Conservation (phyloP, 2,329 filamentous ascomycete genomes). For the Colletotrichum cordylinicola region DNA sequence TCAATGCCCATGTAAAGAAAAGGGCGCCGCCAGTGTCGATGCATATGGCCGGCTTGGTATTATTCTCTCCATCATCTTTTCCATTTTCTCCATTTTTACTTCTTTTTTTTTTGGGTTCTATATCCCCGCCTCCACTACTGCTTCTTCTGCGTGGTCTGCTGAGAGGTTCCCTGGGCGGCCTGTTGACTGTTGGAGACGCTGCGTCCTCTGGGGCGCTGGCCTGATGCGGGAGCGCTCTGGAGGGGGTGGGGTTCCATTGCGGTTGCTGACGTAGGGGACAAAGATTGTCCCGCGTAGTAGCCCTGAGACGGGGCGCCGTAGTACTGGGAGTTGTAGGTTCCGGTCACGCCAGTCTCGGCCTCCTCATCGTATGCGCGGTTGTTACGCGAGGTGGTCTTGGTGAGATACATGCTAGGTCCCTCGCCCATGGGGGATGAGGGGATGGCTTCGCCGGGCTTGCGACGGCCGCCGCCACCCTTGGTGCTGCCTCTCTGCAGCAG, state of each 20-base stretch:
- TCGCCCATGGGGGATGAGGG: slow-evolving; percentile 36
- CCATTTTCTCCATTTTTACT: not conserved
- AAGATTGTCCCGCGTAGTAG: slow-evolving; percentile 8
- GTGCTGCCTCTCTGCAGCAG: slow-evolving; percentile 46
- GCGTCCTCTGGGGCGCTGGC: slow-evolving; percentile 15
- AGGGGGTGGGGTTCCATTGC: slow-evolving; percentile 9
- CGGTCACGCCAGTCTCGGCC: slow-evolving; percentile 39
- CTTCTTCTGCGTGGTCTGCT: slow-evolving; percentile 1
- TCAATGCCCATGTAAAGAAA: slow-evolving; percentile 13
- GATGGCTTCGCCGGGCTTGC: slow-evolving; percentile 53
- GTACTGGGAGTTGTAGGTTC: slow-evolving; percentile 24
- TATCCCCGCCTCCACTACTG: not conserved
- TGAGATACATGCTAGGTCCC: slow-evolving; percentile 29
- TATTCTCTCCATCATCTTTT: not conserved
- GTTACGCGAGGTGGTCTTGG: slow-evolving; percentile 35
- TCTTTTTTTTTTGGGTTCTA: not conserved
- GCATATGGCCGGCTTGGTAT: slow-evolving; percentile 14
- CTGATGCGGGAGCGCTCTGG: slow-evolving; percentile 8
- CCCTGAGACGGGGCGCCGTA: slow-evolving; percentile 30
- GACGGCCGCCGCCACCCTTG: slow-evolving; percentile 53
- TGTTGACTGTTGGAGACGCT: slow-evolving; percentile 17
- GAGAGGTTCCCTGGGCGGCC: not conserved
- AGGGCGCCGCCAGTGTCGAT: not conserved
- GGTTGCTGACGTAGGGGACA: slow-evolving; percentile 1
- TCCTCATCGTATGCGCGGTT: slow-evolving; percentile 48